These are phyloP conservation scores for Pinus albicaulis DNA, from an alignment of 75 land plant species.

Conservation along the genomic window DNA sequence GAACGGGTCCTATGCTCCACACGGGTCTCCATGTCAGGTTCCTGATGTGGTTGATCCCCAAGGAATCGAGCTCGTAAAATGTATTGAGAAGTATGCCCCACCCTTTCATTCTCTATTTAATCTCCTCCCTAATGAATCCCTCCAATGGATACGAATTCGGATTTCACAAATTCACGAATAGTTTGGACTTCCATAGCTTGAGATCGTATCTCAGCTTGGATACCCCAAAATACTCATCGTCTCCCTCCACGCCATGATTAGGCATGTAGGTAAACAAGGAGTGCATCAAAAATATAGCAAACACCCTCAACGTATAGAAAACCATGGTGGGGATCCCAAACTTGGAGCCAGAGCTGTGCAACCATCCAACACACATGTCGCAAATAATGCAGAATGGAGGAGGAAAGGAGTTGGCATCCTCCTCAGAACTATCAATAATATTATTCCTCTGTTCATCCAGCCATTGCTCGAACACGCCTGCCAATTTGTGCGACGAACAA, in stretches of 20 bases:
- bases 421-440: background rate
- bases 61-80: background rate
- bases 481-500: background rate
- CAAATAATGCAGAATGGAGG: conserved; percentile 36
- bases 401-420: background rate
- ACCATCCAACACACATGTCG: conserved; percentile 33
- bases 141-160: background rate
- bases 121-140: background rate
- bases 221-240: no score
- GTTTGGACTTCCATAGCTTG: background rate
- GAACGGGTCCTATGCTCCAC: no score
- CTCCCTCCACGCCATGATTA: conserved; percentile 3
- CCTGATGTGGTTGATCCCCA: background rate
- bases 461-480: no score
- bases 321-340: conserved; percentile 32
- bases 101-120: background rate
- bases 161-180: background rate
- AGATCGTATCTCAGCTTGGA: background rate
- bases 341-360: no score
- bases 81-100: no score
- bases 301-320: conserved; percentile 18
- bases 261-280: conserved; percentile 1
- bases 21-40: no score
- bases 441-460: background rate
- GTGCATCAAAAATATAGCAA: conserved; percentile 9